These are phyloP conservation scores for Cyberlindnera mycetangii DNA, from an alignment of 805 yeast genomes.

Conservation along the genomic window DNA sequence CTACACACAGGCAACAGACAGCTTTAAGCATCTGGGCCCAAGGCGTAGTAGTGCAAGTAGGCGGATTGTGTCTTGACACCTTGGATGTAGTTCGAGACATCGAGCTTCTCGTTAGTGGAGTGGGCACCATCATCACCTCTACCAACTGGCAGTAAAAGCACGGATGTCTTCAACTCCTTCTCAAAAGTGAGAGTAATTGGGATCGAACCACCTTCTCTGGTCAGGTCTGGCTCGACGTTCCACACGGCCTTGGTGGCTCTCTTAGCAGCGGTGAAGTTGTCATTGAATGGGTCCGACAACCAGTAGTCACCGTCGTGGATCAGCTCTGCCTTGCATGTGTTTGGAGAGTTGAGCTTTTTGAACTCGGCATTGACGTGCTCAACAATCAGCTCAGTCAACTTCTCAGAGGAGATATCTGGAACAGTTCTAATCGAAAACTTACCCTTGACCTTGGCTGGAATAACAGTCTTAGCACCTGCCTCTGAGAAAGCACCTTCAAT, in stretches of 20 bases:
- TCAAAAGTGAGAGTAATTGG: slow-evolving; percentile 96
- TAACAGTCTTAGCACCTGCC: slow-evolving; percentile 96
- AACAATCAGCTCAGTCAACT: slow-evolving; percentile 74
- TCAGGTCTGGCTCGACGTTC: slow-evolving; percentile 93
- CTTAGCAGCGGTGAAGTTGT: slow-evolving; percentile 88
- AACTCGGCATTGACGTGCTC: slow-evolving; percentile 68
- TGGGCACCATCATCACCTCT: slow-evolving; percentile 99
- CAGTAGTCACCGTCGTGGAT: slow-evolving; percentile 96
- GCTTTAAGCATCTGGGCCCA: slow-evolving; percentile 12
- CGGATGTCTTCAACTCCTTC: slow-evolving; percentile 79
- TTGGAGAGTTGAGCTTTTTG: slow-evolving; percentile 69
- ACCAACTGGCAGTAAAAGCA: slow-evolving; percentile 92
- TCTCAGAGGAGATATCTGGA: slow-evolving; percentile 82
- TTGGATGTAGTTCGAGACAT: slow-evolving; percentile 82
- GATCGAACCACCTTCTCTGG: slow-evolving; percentile 98
- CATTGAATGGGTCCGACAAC: slow-evolving; percentile 92
- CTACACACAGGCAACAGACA: not conserved
- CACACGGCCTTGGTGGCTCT: slow-evolving; percentile 93
- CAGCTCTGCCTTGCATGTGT: slow-evolving; percentile 66
- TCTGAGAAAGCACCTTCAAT: slow-evolving; percentile 96
- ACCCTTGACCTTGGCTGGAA: slow-evolving; percentile 91
- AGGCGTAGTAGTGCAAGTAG: slow-evolving; percentile 81
- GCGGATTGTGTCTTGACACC: slow-evolving; percentile 94
- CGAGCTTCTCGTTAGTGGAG: slow-evolving; percentile 92
- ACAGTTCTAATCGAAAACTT: slow-evolving; percentile 97